phyloP scores from a whole-genome alignment of 2,329 filamentous ascomycete species.

The Paramyrothecium roridum region DNA sequence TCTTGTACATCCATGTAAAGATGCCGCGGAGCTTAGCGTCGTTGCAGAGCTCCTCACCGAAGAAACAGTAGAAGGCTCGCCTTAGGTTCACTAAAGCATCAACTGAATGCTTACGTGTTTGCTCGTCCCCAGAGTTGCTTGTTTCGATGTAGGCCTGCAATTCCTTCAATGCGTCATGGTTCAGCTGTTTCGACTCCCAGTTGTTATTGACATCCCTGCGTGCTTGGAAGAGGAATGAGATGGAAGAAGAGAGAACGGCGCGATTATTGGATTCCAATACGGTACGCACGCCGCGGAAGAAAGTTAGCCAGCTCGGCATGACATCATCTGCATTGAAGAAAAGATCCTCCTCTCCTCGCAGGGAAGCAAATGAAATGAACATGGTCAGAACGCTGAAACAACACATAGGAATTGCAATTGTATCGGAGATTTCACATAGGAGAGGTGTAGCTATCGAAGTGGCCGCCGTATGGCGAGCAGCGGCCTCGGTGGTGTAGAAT shows the following conservation, averaged over 20 bases:
- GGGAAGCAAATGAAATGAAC: not conserved
- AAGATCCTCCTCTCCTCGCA: not conserved
- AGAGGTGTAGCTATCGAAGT: not conserved
- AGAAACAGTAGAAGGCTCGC: not conserved
- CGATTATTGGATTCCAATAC: not conserved
- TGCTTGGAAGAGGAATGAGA: not conserved
- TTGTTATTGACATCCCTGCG: not conserved
- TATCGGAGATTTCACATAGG: not conserved
- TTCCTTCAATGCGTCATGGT: not conserved
- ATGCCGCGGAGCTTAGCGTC: not conserved
- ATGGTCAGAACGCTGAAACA: not conserved
- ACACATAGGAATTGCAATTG: not conserved
- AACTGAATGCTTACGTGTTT: not conserved
- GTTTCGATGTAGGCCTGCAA: not conserved
- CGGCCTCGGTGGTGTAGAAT: not conserved
- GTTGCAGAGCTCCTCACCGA: not conserved
- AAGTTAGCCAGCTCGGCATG: not conserved
- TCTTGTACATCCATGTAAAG: conserved; percentile 1
- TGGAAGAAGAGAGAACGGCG: not conserved
- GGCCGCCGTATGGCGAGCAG: not conserved
- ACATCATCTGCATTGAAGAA: not conserved
- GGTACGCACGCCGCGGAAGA: not conserved
- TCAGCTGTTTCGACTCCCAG: not conserved
- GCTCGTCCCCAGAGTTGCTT: not conserved
- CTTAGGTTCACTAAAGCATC: not conserved